A percentile compares a stretch with the other conserved stretches of the same genome.
Conservation (phyloP, 495 filamentous ascomycete species). For the Lindgomyces ingoldianus region DNA sequence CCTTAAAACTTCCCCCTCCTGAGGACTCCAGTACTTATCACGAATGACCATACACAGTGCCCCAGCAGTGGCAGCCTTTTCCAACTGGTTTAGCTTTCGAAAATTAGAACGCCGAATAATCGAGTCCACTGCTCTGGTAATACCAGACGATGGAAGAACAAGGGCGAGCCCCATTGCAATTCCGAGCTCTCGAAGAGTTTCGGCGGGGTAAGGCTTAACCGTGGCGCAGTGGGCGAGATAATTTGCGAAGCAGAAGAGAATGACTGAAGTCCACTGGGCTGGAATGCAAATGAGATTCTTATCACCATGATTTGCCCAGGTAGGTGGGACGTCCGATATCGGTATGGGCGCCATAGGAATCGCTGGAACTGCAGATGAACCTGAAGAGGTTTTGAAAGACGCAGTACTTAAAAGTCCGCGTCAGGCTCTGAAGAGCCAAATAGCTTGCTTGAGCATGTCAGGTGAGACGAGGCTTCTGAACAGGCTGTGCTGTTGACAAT, state of each 20-base stretch:
- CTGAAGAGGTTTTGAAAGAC: not conserved
- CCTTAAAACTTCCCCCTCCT: slow-evolving; percentile 39
- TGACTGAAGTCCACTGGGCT: not conserved
- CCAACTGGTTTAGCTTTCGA: slow-evolving; percentile 36
- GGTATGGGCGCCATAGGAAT: not conserved
- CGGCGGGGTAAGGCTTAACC: slow-evolving; percentile 48
- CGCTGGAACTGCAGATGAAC: not conserved
- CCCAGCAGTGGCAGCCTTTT: slow-evolving; percentile 34
- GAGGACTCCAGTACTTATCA: slow-evolving; percentile 43
- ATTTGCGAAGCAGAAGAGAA: slow-evolving; percentile 49
- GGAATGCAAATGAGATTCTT: slow-evolving; percentile 5
- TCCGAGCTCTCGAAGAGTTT: slow-evolving; percentile 22
- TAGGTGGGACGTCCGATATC: not conserved
- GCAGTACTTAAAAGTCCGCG: not conserved
- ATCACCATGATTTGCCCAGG: slow-evolving; percentile 7
- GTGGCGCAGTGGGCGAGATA: slow-evolving; percentile 51
- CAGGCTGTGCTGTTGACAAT: no score
- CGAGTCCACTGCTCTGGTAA: not conserved
- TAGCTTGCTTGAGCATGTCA: no score
- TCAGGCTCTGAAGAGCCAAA: no score
- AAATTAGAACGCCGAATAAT: slow-evolving; percentile 5
- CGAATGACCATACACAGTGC: slow-evolving; percentile 47
- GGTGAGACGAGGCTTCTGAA: no score
- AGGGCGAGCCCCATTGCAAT: not conserved
- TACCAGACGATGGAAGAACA: not conserved